Conservation (phyloP, 2,329 filamentous ascomycete genomes). For the Rhinocladiella mackenziei region DNA sequence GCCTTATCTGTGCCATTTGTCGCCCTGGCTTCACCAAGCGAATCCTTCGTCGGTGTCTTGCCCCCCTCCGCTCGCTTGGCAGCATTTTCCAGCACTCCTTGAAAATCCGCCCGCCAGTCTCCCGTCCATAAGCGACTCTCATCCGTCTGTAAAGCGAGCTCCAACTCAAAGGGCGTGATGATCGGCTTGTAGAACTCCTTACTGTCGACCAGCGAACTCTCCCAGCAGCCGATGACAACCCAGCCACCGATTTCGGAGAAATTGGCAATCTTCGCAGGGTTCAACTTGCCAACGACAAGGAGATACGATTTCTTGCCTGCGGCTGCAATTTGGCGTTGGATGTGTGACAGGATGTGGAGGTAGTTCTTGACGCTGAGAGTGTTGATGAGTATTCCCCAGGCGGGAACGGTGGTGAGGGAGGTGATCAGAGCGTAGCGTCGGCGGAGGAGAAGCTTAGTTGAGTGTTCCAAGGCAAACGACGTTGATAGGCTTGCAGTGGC, state of each 20-base stretch:
- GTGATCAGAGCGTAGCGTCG: conserved; percentile 86
- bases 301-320: conserved; percentile 95
- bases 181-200: conserved; percentile 84
- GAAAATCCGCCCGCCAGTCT: conserved; percentile 84
- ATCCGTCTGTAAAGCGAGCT: conserved; percentile 70
- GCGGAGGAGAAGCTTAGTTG: conserved; percentile 60
- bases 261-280: conserved; percentile 92
- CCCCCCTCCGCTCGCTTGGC: conserved; percentile 13
- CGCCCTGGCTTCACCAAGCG: conserved; percentile 29
- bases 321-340: conserved; percentile 67
- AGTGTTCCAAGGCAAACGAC: conserved; percentile 41
- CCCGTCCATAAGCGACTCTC: conserved; percentile 77
- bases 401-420: conserved; percentile 70
- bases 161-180: conserved; percentile 91
- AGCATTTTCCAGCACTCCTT: conserved; percentile 54
- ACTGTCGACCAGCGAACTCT: conserved; percentile 86
- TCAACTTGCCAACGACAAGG: conserved; percentile 93
- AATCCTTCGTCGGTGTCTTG: conserved; percentile 2
- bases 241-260: conserved; percentile 93
- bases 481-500: conserved; percentile 38
- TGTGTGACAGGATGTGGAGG: conserved; percentile 69
- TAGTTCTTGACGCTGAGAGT: conserved; percentile 92
- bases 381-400: conserved; percentile 94
- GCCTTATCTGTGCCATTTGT: conserved; percentile 31
- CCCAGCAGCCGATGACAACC: conserved; percentile 98